Base-by-base conservation (phyloP, 495 filamentous ascomycete genomes). In the Talaromyces thailandensis region DNA sequence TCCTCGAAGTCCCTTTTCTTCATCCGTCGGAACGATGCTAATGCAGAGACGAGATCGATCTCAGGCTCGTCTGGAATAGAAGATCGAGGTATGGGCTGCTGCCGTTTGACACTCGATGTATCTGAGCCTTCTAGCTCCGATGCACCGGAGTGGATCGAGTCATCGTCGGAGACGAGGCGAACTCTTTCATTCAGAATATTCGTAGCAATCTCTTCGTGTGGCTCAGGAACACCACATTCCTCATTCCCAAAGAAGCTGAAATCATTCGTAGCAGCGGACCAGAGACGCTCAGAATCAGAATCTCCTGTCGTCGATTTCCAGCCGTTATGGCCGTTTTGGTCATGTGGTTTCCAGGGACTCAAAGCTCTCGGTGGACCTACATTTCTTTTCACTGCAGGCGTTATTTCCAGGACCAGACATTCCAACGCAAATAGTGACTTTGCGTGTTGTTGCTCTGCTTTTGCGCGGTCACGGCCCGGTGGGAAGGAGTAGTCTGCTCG, bases 221-320 rank as follows among this genome's bases (percentile, higher is more conserved):
- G 26, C 26, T 61, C 59, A 18, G 59, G 59, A 6, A 86, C 71
- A 6, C 81, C 81, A 29, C 79, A 83, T 67, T 86, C 84, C 43
- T 82, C 83, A 53, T 85, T 83, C 2, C 76, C 82, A 62, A 88
- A 88, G 71, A 88, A 88, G 43, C 82, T 85, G 64, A 86, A 88
- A 64, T 88, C 85, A 28, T 79, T 70, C 45, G 79, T 73, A 7
- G 82, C 81, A 24, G 83, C 84, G 35, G 81, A 75, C 84, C 84
- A 87, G 14, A 88, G 78, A 3, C 77, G 70, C 68, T 88, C 85
- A 11, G 76, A 78, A 64, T 88, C 85, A 8, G 78, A 69, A 56
- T 87, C 85, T 53, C 84, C 85, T 0, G 84, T 87, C 25, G 80
- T 80, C 31, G 84, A 86, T 62, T 79, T 82, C 0, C 73, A 75